Percentiles rank a stretch among this genome's conserved stretches.
Evolutionary conservation across 257 asterid species (phyloP).

Genomic region (Solanum chiquidenum): DNA sequence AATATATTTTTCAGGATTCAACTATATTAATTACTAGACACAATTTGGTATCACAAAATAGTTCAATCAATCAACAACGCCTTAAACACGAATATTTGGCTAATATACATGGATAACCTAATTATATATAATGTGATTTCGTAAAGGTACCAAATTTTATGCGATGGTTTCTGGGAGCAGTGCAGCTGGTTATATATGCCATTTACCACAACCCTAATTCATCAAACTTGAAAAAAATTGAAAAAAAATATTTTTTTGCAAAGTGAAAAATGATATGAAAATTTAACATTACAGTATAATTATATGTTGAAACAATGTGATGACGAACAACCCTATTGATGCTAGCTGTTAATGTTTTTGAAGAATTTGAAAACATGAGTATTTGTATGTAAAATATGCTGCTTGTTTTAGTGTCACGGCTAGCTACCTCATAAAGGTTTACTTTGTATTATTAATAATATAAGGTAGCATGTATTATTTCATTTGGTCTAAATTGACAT

Average conservation of each 20-base stretch:
- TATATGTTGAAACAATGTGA: not conserved
- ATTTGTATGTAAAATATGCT: not conserved
- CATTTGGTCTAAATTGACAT: not conserved
- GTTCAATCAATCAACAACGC: not conserved
- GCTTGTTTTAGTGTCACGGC: not conserved
- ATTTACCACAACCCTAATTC: constrained; percentile 26
- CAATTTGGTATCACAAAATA: not conserved
- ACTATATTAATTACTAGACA: not conserved
- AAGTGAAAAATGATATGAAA: not conserved
- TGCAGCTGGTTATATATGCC: constrained; percentile 42
- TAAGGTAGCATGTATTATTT: not conserved
- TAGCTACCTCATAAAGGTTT: not conserved
- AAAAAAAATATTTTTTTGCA: too few species aligned
- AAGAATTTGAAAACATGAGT: not conserved
- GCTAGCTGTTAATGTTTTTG: not conserved
- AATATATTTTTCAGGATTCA: not conserved
- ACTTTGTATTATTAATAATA: not conserved
- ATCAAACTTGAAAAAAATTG: not conserved
- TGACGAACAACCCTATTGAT: not conserved
- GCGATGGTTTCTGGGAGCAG: constrained; percentile 40
- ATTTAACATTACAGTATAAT: too few species aligned
- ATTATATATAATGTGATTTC: not conserved
- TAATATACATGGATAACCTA: not conserved
- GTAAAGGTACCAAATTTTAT: constrained; percentile 48
- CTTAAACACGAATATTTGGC: not conserved